Conservation (phyloP, 2,329 filamentous ascomycete species). For the Trichoderma cornu-damae region DNA sequence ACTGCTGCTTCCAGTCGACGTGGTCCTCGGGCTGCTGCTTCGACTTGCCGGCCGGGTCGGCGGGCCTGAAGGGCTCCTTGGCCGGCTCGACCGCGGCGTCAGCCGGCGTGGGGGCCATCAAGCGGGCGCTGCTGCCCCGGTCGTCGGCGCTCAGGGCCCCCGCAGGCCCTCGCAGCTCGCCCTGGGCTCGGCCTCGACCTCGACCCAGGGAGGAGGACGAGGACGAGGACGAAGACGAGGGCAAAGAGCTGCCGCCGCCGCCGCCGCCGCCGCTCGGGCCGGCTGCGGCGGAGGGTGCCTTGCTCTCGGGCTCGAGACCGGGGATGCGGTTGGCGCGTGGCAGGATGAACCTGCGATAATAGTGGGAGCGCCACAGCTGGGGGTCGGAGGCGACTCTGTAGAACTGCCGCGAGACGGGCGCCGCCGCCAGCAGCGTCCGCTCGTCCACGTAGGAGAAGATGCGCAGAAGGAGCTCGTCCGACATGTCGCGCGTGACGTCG, state of each 20-base stretch:
- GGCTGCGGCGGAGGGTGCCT: slow-evolving; percentile 29
- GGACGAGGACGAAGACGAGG: too few relatives aligned
- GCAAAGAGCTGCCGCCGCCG: too few relatives aligned
- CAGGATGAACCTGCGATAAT: slow-evolving; percentile 81
- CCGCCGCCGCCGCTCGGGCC: too few relatives aligned
- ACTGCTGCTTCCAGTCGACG: slow-evolving; percentile 82
- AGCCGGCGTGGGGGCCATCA: neutral
- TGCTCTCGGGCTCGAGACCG: slow-evolving; percentile 46
- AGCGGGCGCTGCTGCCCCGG: neutral
- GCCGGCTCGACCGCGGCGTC: slow-evolving; percentile 23
- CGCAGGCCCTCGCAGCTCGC: slow-evolving; percentile 40
- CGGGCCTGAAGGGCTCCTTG: slow-evolving; percentile 30
- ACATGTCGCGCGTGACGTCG: slow-evolving; percentile 68
- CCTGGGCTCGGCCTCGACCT: slow-evolving; percentile 41
- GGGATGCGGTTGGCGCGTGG: slow-evolving; percentile 73
- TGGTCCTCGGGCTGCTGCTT: slow-evolving; percentile 26
- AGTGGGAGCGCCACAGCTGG: slow-evolving; percentile 85
- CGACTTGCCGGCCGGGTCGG: slow-evolving; percentile 46
- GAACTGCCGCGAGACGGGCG: slow-evolving; percentile 69
- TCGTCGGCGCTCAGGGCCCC: slow-evolving; percentile 45
- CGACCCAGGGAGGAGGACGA: too few relatives aligned
- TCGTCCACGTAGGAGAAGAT: slow-evolving; percentile 74
- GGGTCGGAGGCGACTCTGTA: slow-evolving; percentile 69
- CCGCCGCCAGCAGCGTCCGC: slow-evolving; percentile 57
- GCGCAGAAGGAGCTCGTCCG: slow-evolving; percentile 81